Conservation (phyloP, 805 yeast species). For the Metschnikowia bowlesiae region DNA sequence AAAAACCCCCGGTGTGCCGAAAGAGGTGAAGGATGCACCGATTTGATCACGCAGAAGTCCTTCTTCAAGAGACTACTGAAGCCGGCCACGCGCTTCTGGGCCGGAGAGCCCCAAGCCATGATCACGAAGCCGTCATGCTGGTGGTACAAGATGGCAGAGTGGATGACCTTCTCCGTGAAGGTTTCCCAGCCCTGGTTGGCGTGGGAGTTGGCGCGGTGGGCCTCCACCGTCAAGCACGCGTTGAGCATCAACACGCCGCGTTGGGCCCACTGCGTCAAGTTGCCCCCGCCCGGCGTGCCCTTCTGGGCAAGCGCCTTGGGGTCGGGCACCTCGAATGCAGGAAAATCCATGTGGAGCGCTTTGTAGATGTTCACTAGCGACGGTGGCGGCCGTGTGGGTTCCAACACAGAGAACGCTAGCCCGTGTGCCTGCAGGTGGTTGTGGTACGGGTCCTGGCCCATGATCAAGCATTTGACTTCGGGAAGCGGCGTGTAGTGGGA, state of each 20-base stretch:
- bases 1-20: slow-evolving; percentile 86
- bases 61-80: slow-evolving; percentile 22
- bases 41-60: slow-evolving; percentile 50
- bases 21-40: slow-evolving; percentile 94
- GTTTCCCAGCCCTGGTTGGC: slow-evolving; percentile 88
- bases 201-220: slow-evolving; percentile 92
- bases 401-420: slow-evolving; percentile 83
- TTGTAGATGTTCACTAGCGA: slow-evolving; percentile 85
- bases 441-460: slow-evolving; percentile 98
- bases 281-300: slow-evolving; percentile 49
- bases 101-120: slow-evolving; percentile 81
- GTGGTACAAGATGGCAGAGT: slow-evolving; percentile 46
- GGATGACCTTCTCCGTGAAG: slow-evolving; percentile 73
- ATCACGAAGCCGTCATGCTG: slow-evolving; percentile 54
- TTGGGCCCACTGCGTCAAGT: slow-evolving; percentile 76
- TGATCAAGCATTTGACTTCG: slow-evolving; percentile 67
- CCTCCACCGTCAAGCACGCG: slow-evolving; percentile 85
- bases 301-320: slow-evolving; percentile 16
- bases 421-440: slow-evolving; percentile 94
- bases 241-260: slow-evolving; percentile 86
- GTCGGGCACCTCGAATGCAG: slow-evolving; percentile 61
- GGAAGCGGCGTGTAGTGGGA: slow-evolving; percentile 76
- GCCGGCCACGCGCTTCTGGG: slow-evolving; percentile 54
- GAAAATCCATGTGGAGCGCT: slow-evolving; percentile 58
- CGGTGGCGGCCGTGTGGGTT: slow-evolving; percentile 78